phyloP scores from a whole-genome alignment of 2,329 filamentous ascomycete species.

The Sarocladium kiliense region DNA sequence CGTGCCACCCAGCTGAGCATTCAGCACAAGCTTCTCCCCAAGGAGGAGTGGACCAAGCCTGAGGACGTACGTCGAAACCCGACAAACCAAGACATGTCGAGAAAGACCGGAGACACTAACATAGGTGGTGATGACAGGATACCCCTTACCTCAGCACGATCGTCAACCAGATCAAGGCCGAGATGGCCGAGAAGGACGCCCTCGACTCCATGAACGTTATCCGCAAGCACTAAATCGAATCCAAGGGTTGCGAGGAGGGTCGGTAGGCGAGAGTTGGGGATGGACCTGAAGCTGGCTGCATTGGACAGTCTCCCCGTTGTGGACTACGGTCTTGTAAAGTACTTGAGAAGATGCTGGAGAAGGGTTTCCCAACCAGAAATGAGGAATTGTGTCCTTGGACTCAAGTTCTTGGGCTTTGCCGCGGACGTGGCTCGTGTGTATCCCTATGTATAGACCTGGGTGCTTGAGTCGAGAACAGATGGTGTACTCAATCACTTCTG shows the following conservation, averaged over 20 bases:
- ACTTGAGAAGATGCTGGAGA: not conserved
- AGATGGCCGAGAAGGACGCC: constrained; percentile 45
- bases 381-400: constrained; percentile 3
- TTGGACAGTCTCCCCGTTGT: not conserved
- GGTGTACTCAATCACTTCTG: not conserved
- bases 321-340: not conserved
- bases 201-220: constrained; percentile 46
- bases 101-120: constrained; percentile 13
- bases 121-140: constrained; percentile 32
- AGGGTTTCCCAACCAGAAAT: not conserved
- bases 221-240: constrained; percentile 41
- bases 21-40: constrained; percentile 60
- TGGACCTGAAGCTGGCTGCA: not conserved
- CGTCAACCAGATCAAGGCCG: constrained; percentile 45
- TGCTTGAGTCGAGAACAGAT: not conserved
- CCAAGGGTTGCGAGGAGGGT: not conserved
- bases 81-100: not conserved
- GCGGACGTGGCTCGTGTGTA: constrained; percentile 1
- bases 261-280: not conserved
- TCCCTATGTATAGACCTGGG: constrained; percentile 11
- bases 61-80: constrained; percentile 36
- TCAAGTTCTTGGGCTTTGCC: not conserved
- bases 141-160: constrained; percentile 49
- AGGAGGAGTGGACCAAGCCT: constrained; percentile 55
- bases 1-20: constrained; percentile 78